Conservation (phyloP, 768 basidiomycete genomes). For the Boletus patriciae region DNA sequence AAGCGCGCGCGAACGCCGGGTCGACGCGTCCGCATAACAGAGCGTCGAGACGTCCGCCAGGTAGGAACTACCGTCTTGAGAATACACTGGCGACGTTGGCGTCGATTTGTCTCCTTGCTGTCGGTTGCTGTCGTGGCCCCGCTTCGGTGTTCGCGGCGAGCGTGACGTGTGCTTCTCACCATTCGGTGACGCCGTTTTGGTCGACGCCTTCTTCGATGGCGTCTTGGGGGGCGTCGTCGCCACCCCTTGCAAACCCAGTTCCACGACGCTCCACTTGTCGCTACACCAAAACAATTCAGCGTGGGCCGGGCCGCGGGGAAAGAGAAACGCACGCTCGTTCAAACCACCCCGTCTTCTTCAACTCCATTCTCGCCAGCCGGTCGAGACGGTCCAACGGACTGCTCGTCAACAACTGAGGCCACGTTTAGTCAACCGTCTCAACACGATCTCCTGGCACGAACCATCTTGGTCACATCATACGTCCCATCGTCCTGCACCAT, state of each 20-base stretch:
- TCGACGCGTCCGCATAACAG: slow-evolving; percentile 1
- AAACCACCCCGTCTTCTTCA: slow-evolving; percentile 34
- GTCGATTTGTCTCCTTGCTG: not conserved
- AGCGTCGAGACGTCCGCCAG: slow-evolving; percentile 20
- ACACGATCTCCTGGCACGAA: slow-evolving; percentile 6
- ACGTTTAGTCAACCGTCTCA: slow-evolving; percentile 7
- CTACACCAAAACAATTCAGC: slow-evolving; percentile 8
- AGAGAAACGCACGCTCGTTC: slow-evolving; percentile 24
- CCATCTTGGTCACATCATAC: slow-evolving; percentile 29
- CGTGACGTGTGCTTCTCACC: not conserved
- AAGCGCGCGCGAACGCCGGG: not conserved
- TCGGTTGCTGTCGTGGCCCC: not conserved
- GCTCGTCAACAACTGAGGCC: slow-evolving; percentile 17
- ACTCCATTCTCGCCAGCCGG: slow-evolving; percentile 26
- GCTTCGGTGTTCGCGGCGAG: not conserved
- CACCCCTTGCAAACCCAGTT: slow-evolving; percentile 21
- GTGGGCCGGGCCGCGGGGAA: not conserved
- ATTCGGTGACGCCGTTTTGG: not conserved
- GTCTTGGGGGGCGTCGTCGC: slow-evolving; percentile 13
- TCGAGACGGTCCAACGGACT: slow-evolving; percentile 34
- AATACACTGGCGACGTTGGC: slow-evolving; percentile 2
- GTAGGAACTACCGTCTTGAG: slow-evolving; percentile 1
- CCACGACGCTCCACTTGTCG: slow-evolving; percentile 31
- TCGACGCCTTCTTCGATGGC: not conserved
- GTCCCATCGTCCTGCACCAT: slow-evolving; percentile 12